Conservation (phyloP, 495 filamentous ascomycete species). For the Neurospora tetrasperma region DNA sequence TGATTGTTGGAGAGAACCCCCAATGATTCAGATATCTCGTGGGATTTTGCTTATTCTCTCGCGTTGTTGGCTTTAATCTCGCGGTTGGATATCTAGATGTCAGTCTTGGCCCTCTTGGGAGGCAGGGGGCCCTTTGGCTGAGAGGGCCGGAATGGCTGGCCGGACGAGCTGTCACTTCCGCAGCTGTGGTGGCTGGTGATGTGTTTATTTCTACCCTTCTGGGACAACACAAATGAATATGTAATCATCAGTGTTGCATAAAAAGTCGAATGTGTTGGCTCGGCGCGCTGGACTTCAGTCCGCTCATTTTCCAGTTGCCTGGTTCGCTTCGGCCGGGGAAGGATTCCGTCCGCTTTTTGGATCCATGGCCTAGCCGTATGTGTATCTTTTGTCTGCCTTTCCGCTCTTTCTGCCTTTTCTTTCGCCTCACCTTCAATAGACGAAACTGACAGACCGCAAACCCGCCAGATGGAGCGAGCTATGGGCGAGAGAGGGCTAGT, state of each 20-base stretch:
- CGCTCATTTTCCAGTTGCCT: not conserved
- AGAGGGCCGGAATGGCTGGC: not conserved
- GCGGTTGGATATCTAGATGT: not conserved
- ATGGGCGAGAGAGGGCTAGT: not conserved
- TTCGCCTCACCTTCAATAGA: not conserved
- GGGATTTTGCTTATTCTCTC: not conserved
- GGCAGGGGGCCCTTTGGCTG: not conserved
- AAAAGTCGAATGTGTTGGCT: not conserved
- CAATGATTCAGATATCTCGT: not conserved
- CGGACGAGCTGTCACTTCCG: not conserved
- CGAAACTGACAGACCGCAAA: not conserved
- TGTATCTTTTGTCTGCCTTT: not conserved
- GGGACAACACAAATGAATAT: not conserved
- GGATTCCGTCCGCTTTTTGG: not conserved
- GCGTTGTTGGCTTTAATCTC: not conserved
- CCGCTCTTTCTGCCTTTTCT: not conserved
- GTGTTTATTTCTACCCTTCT: not conserved
- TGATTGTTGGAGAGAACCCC: not conserved
- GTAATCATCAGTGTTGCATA: not conserved
- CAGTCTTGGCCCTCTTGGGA: not conserved
- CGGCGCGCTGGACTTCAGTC: not conserved
- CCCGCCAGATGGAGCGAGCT: not conserved
- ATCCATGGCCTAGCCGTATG: not conserved
- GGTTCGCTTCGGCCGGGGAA: not conserved
- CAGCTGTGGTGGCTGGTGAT: not conserved